Base-by-base conservation (phyloP, 139 green algal species). In the Chlorella sp. region DNA sequence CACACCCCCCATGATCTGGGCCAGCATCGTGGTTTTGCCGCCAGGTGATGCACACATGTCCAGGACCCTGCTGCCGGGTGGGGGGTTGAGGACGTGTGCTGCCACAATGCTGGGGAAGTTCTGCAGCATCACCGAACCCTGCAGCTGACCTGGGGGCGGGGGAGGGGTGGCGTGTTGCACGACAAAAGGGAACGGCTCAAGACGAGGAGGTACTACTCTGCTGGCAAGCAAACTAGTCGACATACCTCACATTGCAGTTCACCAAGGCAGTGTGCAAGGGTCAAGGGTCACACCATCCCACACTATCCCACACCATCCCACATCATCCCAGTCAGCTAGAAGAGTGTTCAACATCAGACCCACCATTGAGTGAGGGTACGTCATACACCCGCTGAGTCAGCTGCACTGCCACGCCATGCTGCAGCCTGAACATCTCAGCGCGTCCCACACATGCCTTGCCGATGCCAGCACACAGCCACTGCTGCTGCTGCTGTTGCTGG, bases 21-120 rank as follows among this genome's bases (percentile, higher is more conserved):
- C 93, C 49, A 98, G 72, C 34, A 87, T 80, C 4, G 89, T 94
- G 51, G 88, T 92, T 72, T 97, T 97, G 65, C 93, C 93, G 6
- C 90, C 93, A 4, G 93, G 93, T 1, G 93, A 87, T 2, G 93
- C 93, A 49, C 75, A 80, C 75, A 80, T 80, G 75, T 80, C 75
- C 49, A 80, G 70, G 26, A 80, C 75, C 23, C 30, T 31, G 20
- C 34, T 27, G 30, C 75, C 75, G 6, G 70, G 75, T 1, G n/a
- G 49, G 4, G 75, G 75, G 23, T n/a, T 26, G 2, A 80, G 62
- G 1, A 60, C 75, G 30, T 60, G 42, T 1, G 69, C 75, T 29
- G 75, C 75, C 0, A 72, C n/a, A 31, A 80, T 67, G 70, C 51
- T 71, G 20, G 76, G 71, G 26, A 81, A 71, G 2, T 67, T 61